Evolutionary conservation across 176 grass and related monocot genomes (phyloP), one percentile per base, ranked within the genome.

Genomic region (Thalia dealbata): DNA sequence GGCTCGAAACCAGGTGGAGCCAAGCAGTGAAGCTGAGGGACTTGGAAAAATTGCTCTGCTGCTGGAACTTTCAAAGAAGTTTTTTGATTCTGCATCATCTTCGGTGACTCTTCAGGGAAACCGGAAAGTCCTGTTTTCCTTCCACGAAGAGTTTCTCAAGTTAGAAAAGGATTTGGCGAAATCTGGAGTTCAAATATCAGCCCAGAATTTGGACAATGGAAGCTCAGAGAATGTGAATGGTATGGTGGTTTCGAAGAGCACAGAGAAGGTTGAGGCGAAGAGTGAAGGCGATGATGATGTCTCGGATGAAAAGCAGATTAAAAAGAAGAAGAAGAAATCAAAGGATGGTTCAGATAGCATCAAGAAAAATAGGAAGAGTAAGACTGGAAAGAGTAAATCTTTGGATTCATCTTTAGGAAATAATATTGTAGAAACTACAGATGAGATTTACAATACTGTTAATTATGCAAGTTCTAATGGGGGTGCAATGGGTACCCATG

Each of bases 141-240:
- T 96, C 76, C 84, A 84, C 68, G 89, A 89, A 67, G 78, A 69
- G 1, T 96, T 96, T 73, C 75, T 92, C 67, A 96, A 88, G 70
- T 52, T 92, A 0, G 93, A 96, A 58, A 92, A 86, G 73, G 87
- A 84, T 65, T 78, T 88, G 41, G 73, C 86, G 66, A 78, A 90
- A 18, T 88, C 80, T 28, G 85, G 84, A 25, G 10, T 86, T 78
- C 67, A 78, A 48, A 84, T 96, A 59, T 6, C 32, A 29, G 15
- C 68, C 48, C 74, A 69, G 75, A 25, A 52, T 67, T 28, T 25
- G 50, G 75, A 54, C 22, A 78, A 78, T 58, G 75, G 75, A 16
- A 54, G 23, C 38, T 25, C 28, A 24, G 75, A 69, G 18, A 69
- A 69, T 26, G 50, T 25, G 10, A 16, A 24, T 10, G 18, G n/a